A percentile compares a stretch with the other conserved stretches of the same genome.
These are phyloP conservation scores for Scutellaria minor DNA, from an alignment of 257 asterid species.

Conservation along the genomic window DNA sequence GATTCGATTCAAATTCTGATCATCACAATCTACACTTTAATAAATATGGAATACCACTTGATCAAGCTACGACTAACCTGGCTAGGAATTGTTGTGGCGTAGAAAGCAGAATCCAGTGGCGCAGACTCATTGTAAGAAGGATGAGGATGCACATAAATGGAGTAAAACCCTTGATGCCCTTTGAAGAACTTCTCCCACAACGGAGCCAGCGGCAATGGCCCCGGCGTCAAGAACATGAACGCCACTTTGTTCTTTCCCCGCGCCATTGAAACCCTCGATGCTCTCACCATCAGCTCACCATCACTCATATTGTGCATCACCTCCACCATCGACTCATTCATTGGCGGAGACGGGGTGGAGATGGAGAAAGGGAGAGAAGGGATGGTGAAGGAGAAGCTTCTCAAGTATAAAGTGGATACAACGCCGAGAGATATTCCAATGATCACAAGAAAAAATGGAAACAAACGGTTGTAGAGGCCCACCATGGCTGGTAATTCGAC, in stretches of 20 bases:
- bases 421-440: constrained; percentile 59
- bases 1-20: too few species aligned
- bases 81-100: constrained; percentile 59
- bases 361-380: constrained; percentile 20
- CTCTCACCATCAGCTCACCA: constrained; percentile 54
- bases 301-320: constrained; percentile 65
- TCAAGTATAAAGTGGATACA: constrained; percentile 41
- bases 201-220: constrained; percentile 66
- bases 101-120: constrained; percentile 54
- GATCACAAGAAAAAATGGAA: constrained; percentile 44
- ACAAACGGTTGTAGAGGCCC: constrained; percentile 27
- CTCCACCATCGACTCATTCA: neutral
- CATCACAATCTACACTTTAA: too few species aligned
- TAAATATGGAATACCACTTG: too few species aligned
- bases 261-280: constrained; percentile 30
- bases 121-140: constrained; percentile 57
- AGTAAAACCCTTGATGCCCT: constrained; percentile 54
- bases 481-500: neutral
- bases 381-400: constrained; percentile 41
- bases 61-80: constrained; percentile 43
- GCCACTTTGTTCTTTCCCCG: constrained; percentile 46
- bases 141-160: constrained; percentile 63
- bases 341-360: neutral
- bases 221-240: constrained; percentile 76
- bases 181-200: constrained; percentile 66